Base-by-base conservation (phyloP, 2,329 filamentous ascomycete genomes). In the Fusarium anguioides region DNA sequence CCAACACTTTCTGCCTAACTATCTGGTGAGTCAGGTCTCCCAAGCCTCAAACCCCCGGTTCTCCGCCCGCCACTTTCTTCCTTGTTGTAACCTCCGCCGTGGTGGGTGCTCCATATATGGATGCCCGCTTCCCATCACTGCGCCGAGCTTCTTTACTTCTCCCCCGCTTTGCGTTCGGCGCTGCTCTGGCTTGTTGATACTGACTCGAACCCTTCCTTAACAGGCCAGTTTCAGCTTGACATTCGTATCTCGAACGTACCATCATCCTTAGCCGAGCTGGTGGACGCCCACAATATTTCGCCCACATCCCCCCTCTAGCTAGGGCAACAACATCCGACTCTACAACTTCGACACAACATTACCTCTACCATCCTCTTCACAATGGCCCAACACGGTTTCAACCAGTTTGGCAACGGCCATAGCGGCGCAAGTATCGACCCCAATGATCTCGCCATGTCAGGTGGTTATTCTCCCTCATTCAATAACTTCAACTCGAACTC, bases 401-500 rank as follows among this genome's bases (percentile, higher is more conserved):
- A 80, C 74, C 84, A 86, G 69, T 87, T 87, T 74, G 81, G 81
- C 70, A 83, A 83, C 67, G 79, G 80, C 72, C 84, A 85, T 68
- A 84, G 83, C 66, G 83, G 81, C 60, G 81, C 84, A 46, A 86
- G 86, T 74, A 90, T 97, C 74, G 92, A 97, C 75, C 95, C 95
- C 12, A 95, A 92, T 64, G 93, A 96, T 66, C 85, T 97, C 60
- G 88, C 88, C 71, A 92, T 95, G 88, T 77, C 79, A 15, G 84
- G 84, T 68, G 83, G 83, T 60, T 90, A 85, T 75, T 87, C 86
- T 21, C 83, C 86, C 35, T 85, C 87, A 2, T 92, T 88, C 74
- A 83, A 72, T 51, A 78, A 86, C 56, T 85, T 85, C 72, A 89
- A 90, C 77, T 81, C 84, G n/a, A 81, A 81, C 66, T 81, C 81